Evolutionary conservation across 2,329 filamentous ascomycete genomes (phyloP).

Genomic region (Colletotrichum sp.): DNA sequence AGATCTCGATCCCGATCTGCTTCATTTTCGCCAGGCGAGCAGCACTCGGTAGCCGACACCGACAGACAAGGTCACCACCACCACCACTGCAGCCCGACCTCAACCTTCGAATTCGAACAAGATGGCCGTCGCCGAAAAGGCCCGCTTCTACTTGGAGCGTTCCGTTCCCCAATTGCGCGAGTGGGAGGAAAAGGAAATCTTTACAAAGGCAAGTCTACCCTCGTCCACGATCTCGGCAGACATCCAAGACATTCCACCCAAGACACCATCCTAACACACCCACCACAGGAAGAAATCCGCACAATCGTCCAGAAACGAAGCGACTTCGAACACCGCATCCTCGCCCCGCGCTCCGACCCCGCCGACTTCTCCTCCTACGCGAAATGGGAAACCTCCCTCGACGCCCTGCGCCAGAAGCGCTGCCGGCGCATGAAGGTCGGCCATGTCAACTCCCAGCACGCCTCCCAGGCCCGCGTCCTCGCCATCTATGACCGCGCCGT

Average conservation of each 20-base stretch:
- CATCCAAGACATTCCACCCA: background rate
- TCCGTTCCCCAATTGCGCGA: slow-evolving; percentile 91
- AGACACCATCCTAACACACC: slow-evolving; percentile 4
- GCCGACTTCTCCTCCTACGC: slow-evolving; percentile 86
- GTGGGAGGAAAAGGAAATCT: slow-evolving; percentile 90
- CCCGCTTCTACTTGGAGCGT: slow-evolving; percentile 92
- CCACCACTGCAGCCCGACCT: background rate
- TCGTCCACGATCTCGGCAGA: background rate
- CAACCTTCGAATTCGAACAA: background rate
- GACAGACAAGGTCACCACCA: background rate
- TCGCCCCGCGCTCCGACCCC: slow-evolving; percentile 78
- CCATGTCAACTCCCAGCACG: slow-evolving; percentile 65
- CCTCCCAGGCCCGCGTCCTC: slow-evolving; percentile 83
- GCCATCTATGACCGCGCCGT: slow-evolving; percentile 89
- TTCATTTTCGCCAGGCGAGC: background rate
- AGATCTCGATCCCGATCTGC: background rate
- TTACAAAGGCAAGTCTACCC: slow-evolving; percentile 62
- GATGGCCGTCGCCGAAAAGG: slow-evolving; percentile 78
- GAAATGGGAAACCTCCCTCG: slow-evolving; percentile 71
- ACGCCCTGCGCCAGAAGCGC: slow-evolving; percentile 81
- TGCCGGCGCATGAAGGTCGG: slow-evolving; percentile 82
- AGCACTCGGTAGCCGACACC: background rate
- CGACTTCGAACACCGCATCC: slow-evolving; percentile 90
- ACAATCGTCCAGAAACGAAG: slow-evolving; percentile 89
- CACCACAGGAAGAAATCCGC: slow-evolving; percentile 79